phyloP scores from a whole-genome alignment of 2,329 filamentous ascomycete genomes.

The Nemania diffusa region DNA sequence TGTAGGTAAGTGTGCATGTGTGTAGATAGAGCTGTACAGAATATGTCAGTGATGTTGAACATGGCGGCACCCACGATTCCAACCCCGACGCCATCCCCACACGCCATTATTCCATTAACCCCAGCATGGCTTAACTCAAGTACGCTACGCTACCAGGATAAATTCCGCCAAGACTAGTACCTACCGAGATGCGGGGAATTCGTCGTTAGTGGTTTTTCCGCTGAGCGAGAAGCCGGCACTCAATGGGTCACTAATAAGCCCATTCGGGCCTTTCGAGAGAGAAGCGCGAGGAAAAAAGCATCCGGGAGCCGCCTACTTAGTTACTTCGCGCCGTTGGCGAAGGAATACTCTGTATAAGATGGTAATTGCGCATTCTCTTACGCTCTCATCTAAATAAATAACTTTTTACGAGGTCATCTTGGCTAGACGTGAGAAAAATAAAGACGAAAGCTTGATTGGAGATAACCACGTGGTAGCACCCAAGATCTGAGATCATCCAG shows the following conservation, averaged over 20 bases:
- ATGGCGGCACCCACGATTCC: neutral
- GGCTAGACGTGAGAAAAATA: neutral
- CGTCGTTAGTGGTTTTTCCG: constrained; percentile 6
- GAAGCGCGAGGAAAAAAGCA: neutral
- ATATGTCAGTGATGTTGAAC: neutral
- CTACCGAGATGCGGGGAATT: constrained; percentile 32
- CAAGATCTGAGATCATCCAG: no score
- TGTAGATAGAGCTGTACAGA: no score
- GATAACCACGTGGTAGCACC: no score
- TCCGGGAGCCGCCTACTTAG: neutral
- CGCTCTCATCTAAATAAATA: neutral
- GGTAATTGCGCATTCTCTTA: neutral
- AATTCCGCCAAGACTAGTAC: constrained; percentile 9
- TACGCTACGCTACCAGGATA: neutral
- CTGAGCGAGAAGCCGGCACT: constrained; percentile 18
- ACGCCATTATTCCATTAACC: constrained; percentile 16
- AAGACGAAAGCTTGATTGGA: no score
- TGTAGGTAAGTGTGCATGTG: no score
- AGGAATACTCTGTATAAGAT: neutral
- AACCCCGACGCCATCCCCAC: constrained; percentile 16
- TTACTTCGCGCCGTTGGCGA: neutral
- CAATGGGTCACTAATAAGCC: neutral
- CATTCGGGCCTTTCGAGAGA: constrained; percentile 27
- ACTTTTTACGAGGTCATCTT: constrained; percentile 1
- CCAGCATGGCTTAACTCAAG: no score